A percentile compares a stretch with the other conserved stretches of the same genome.
These are phyloP conservation scores for Globisporangium irregulare DNA, from an alignment of 352 stramenopile species.

Conservation along the genomic window DNA sequence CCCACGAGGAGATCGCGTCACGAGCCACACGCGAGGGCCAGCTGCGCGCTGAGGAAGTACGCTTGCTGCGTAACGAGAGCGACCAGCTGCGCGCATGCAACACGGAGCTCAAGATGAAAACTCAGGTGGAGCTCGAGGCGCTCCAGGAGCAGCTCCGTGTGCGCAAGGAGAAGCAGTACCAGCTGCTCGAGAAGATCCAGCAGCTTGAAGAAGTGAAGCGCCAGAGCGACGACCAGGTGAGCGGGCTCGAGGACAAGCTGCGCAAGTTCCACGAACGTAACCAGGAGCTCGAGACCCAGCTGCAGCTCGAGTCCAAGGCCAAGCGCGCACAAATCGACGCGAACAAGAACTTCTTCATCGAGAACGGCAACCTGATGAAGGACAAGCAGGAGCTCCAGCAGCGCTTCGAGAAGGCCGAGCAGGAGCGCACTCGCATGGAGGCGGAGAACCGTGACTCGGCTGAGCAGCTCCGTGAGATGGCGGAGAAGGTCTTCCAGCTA, in stretches of 20 bases:
- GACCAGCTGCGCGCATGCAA: slow-evolving; percentile 94
- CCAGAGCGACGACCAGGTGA: slow-evolving; percentile 90
- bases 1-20: slow-evolving; percentile 90
- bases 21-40: slow-evolving; percentile 89
- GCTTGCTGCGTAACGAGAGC: slow-evolving; percentile 81
- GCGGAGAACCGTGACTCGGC: slow-evolving; percentile 93
- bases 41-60: slow-evolving; percentile 93
- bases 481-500: slow-evolving; percentile 96
- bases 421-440: slow-evolving; percentile 93
- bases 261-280: slow-evolving; percentile 84
- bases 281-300: slow-evolving; percentile 93
- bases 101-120: slow-evolving; percentile 93
- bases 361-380: slow-evolving; percentile 71
- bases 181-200: slow-evolving; percentile 95
- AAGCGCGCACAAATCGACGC: slow-evolving; percentile 91
- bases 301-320: slow-evolving; percentile 92
- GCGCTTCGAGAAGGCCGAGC: slow-evolving; percentile 89
- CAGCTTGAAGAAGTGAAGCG: slow-evolving; percentile 92
- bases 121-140: slow-evolving; percentile 93
- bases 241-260: slow-evolving; percentile 89
- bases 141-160: slow-evolving; percentile 95
- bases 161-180: slow-evolving; percentile 97
- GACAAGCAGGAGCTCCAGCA: slow-evolving; percentile 79
- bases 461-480: slow-evolving; percentile 96
- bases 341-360: slow-evolving; percentile 90